Percentiles rank a stretch among this genome's conserved stretches.
Conservation (phyloP, 805 yeast genomes). For the Pichia deserticola region DNA sequence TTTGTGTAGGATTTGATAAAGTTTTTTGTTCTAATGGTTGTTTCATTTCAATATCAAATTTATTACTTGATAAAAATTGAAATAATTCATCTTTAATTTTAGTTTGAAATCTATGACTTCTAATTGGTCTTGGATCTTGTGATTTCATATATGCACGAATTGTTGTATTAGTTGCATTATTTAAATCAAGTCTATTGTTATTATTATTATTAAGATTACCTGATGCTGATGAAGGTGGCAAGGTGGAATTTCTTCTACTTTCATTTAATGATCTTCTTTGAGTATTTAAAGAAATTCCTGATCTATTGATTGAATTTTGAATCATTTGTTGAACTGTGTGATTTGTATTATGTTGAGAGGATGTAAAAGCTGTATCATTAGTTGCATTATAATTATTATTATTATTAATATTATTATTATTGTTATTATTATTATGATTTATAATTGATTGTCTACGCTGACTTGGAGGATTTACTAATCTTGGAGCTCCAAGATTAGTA, state of each 20-base stretch:
- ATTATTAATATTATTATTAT: background rate
- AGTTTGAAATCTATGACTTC: slow-evolving; percentile 63
- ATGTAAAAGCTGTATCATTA: background rate
- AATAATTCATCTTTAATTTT: slow-evolving; percentile 60
- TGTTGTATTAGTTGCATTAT: too few species aligned
- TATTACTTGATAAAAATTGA: slow-evolving; percentile 53
- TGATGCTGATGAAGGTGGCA: slow-evolving; percentile 8
- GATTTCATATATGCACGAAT: slow-evolving; percentile 6
- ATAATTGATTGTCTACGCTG: slow-evolving; percentile 21
- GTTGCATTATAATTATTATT: background rate
- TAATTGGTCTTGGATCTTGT: slow-evolving; percentile 67
- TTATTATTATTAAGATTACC: background rate
- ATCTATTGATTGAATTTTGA: slow-evolving; percentile 23
- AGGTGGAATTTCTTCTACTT: slow-evolving; percentile 10
- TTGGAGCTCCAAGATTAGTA: slow-evolving; percentile 24
- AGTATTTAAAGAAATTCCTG: slow-evolving; percentile 7
- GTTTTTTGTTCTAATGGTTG: slow-evolving; percentile 61
- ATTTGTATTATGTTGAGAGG: background rate
- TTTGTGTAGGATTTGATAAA: slow-evolving; percentile 74
- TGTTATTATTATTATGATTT: slow-evolving; percentile 5
- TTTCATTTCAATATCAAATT: slow-evolving; percentile 69
- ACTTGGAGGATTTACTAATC: slow-evolving; percentile 18
- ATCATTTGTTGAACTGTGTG: slow-evolving; percentile 20
- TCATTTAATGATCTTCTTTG: slow-evolving; percentile 1
- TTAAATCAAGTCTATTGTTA: background rate